Percentiles rank a stretch among this genome's conserved stretches.
Conservation (phyloP, 331 rosid genomes). For the Saraca asoca region DNA sequence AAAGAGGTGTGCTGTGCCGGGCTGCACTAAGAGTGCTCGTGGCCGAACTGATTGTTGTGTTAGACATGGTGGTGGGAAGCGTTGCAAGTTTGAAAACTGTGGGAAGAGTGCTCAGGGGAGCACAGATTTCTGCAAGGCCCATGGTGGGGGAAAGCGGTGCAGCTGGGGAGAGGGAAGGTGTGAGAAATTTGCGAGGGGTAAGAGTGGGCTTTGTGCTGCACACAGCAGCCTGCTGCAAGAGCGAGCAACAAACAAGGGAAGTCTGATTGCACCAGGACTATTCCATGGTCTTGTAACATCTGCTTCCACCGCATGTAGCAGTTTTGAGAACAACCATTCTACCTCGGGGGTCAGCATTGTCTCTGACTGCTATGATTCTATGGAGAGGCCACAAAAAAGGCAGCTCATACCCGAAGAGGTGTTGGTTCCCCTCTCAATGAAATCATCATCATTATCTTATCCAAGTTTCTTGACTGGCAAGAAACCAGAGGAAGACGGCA, state of each 20-base stretch:
- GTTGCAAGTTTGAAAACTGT: constrained; percentile 80
- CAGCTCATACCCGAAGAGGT: constrained; percentile 80
- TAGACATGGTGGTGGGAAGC: constrained; percentile 94
- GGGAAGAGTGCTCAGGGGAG: constrained; percentile 98
- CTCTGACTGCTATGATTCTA: constrained; percentile 61
- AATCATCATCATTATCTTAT: constrained; percentile 64
- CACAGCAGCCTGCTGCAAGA: constrained; percentile 75
- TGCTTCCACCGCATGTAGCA: constrained; percentile 62
- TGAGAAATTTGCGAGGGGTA: constrained; percentile 95
- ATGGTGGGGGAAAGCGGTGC: constrained; percentile 97
- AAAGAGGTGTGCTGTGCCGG: constrained; percentile 86
- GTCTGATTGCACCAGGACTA: constrained; percentile 80
- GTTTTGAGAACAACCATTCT: constrained; percentile 65
- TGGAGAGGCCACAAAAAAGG: constrained; percentile 50
- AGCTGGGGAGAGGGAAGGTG: constrained; percentile 89
- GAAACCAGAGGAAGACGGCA: constrained; percentile 55
- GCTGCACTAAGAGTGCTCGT: constrained; percentile 94
- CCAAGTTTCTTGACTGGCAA: constrained; percentile 50
- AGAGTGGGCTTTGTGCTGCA: constrained; percentile 96
- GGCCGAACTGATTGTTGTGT: constrained; percentile 98
- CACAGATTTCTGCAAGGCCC: constrained; percentile 99
- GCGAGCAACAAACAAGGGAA: constrained; percentile 55
- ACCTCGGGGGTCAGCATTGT: constrained; percentile 65
- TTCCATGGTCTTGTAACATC: constrained; percentile 81
- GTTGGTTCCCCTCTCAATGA: constrained; percentile 89